Conservation (phyloP, 2,329 filamentous ascomycete species). For the Botryotinia globosa region DNA sequence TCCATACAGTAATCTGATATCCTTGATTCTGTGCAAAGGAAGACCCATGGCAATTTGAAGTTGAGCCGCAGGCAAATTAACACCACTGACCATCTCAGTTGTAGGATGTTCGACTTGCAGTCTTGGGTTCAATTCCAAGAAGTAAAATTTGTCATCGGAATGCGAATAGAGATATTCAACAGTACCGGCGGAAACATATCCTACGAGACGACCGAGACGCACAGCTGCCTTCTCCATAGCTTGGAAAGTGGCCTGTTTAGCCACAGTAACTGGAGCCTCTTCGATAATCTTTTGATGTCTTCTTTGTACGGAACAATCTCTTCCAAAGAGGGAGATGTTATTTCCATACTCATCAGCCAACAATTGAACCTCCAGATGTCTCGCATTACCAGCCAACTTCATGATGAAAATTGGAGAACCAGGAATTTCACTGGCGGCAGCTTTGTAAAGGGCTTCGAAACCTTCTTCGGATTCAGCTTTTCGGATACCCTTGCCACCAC, state of each 20-base stretch:
- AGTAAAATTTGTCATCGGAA: slow-evolving; percentile 98
- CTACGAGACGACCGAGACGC: slow-evolving; percentile 86
- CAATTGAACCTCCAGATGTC: slow-evolving; percentile 96
- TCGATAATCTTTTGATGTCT: slow-evolving; percentile 99
- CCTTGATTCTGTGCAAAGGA: slow-evolving; percentile 88
- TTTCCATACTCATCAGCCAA: slow-evolving; percentile 99
- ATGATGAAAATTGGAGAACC: slow-evolving; percentile 99
- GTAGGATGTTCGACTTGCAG: slow-evolving; percentile 99
- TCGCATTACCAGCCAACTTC: slow-evolving; percentile 95
- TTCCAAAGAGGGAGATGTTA: slow-evolving; percentile 97
- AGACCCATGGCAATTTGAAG: slow-evolving; percentile 99
- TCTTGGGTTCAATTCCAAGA: slow-evolving; percentile 97
- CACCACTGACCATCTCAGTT: slow-evolving; percentile 98
- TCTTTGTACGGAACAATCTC: slow-evolving; percentile 98
- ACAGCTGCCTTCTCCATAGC: slow-evolving; percentile 97
- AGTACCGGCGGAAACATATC: slow-evolving; percentile 97
- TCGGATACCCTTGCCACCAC: slow-evolving; percentile 98
- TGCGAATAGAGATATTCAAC: slow-evolving; percentile 99
- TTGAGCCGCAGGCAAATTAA: slow-evolving; percentile 94
- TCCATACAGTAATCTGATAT: slow-evolving; percentile 94
- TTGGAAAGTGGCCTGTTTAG: slow-evolving; percentile 83
- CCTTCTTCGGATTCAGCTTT: slow-evolving; percentile 84
- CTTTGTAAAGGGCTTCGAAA: slow-evolving; percentile 87
- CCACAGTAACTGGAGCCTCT: slow-evolving; percentile 96
- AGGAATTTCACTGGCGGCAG: slow-evolving; percentile 93